Percentiles rank a stretch among this genome's conserved stretches.
These are phyloP conservation scores for Globisporangium sylvaticum DNA, from an alignment of 352 stramenopile genomes.

Conservation along the genomic window DNA sequence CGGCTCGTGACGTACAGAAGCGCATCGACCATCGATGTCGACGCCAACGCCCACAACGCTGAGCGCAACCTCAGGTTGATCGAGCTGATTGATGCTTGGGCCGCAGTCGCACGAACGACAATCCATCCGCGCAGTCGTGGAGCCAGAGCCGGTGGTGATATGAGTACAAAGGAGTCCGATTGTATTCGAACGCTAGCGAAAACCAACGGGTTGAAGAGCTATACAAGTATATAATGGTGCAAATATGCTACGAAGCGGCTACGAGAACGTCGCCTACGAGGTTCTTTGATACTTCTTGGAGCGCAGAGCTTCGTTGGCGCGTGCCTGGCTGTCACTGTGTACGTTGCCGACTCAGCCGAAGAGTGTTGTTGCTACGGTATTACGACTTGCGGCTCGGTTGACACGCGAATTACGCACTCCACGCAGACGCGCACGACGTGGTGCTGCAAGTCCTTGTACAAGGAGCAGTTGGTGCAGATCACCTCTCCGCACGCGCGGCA, in stretches of 20 bases:
- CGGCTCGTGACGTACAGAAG: neutral
- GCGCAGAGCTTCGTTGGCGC: neutral
- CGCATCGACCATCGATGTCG: neutral
- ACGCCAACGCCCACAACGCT: neutral
- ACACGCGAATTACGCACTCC: neutral
- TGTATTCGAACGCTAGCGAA: neutral
- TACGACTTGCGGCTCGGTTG: neutral
- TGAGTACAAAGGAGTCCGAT: neutral
- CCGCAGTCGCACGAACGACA: neutral
- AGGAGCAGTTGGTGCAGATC: conserved; percentile 79
- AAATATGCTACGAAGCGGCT: neutral
- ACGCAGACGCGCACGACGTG: conserved; percentile 83
- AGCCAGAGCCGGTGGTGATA: neutral
- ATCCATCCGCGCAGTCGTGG: neutral
- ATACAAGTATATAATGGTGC: neutral
- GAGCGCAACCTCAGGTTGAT: neutral
- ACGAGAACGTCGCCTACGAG: neutral
- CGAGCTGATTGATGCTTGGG: neutral
- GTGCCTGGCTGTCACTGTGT: no score
- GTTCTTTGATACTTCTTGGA: neutral
- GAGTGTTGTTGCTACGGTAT: neutral
- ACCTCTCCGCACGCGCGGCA: conserved; percentile 82
- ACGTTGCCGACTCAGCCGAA: no score
- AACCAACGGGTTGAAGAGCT: neutral
- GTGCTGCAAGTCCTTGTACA: conserved; percentile 80